Evolutionary conservation across 2,329 filamentous ascomycete species (phyloP).

Genomic region (Conoideocrella luteorostrata): DNA sequence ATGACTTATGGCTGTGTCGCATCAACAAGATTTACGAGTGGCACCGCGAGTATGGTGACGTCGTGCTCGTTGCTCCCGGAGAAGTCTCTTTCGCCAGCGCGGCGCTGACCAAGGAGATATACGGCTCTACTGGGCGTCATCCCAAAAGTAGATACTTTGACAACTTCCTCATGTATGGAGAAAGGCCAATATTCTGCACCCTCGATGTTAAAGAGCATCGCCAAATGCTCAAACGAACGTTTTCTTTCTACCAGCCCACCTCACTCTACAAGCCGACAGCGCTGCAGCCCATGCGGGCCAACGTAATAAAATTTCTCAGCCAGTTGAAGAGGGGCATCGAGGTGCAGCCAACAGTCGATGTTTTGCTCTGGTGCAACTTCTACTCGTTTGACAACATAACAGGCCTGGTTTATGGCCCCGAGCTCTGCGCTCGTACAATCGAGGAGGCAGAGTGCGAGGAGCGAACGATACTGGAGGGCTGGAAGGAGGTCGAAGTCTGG

Average conservation of each 20-base stretch:
- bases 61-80: conserved; percentile 7
- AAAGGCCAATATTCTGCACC: conserved; percentile 6
- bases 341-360: background rate
- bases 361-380: conserved; percentile 5
- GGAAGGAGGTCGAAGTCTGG: conserved; percentile 7
- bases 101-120: conserved; percentile 5
- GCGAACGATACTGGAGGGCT: conserved; percentile 2
- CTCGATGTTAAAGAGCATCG: conserved; percentile 6
- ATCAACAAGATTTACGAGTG: conserved; percentile 5
- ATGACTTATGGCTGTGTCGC: conserved; percentile 5
- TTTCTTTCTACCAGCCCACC: conserved; percentile 7
- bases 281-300: conserved; percentile 1
- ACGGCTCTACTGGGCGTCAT: conserved; percentile 7
- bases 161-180: conserved; percentile 6
- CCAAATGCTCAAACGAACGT: conserved; percentile 5
- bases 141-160: conserved; percentile 8
- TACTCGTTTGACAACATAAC: conserved; percentile 10
- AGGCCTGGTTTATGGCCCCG: conserved; percentile 1
- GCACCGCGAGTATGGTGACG: conserved; percentile 6
- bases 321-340: background rate
- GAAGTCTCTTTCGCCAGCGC: conserved; percentile 7
- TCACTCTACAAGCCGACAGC: background rate
- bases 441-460: conserved; percentile 5
- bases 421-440: conserved; percentile 4
- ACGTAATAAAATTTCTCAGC: conserved; percentile 1